Evolutionary conservation across 345 rosid species (phyloP).

Genomic region (Noccaea bulbosa): DNA sequence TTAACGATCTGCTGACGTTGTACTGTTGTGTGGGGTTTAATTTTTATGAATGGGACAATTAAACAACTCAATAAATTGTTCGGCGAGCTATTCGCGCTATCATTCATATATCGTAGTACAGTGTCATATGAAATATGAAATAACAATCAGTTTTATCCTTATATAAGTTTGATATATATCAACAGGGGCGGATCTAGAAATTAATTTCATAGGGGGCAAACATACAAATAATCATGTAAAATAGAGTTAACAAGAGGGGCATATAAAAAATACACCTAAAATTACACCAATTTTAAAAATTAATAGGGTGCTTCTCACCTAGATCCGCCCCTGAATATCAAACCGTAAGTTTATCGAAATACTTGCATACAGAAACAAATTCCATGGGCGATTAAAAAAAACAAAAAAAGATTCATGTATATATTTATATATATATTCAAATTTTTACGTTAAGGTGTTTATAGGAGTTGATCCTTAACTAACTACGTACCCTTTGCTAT

Average conservation of each 20-base stretch:
- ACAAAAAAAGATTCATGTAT: not conserved
- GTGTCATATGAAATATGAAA: not conserved
- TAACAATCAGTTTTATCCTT: not conserved
- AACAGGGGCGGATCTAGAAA: no score
- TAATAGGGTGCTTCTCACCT: no score
- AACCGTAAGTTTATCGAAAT: not conserved
- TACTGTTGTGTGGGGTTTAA: constrained; percentile 17
- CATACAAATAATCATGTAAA: no score
- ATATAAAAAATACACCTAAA: no score
- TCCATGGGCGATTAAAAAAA: not conserved
- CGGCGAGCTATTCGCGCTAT: not conserved
- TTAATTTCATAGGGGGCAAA: no score
- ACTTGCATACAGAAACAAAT: not conserved
- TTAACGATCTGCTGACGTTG: not conserved
- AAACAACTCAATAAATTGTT: not conserved
- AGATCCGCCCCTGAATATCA: no score
- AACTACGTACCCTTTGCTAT: no score
- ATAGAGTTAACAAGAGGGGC: no score
- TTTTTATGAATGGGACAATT: not conserved
- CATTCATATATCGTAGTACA: not conserved
- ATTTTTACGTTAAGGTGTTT: no score
- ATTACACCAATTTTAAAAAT: no score
- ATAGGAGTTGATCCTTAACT: no score
- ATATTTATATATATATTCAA: no score
- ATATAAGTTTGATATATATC: not conserved